Conservation (phyloP, 2,329 filamentous ascomycete species). For the Diaporthe amygdali region DNA sequence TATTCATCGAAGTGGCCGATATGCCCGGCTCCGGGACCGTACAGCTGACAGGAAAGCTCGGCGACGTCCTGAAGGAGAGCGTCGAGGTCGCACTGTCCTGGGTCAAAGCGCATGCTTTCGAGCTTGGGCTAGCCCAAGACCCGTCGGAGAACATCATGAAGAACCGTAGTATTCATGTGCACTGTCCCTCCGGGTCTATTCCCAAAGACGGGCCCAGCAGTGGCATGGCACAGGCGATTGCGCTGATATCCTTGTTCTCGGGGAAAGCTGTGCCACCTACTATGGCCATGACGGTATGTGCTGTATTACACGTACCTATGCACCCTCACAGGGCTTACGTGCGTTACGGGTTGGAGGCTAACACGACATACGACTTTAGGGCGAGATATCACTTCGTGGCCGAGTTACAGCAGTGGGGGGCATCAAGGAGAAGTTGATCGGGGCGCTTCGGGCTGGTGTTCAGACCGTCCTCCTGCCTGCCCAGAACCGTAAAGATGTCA, state of each 20-base stretch:
- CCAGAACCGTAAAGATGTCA: conserved; percentile 89
- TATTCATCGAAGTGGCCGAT: conserved; percentile 97
- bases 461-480: conserved; percentile 90
- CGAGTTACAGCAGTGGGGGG: conserved; percentile 93
- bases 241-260: conserved; percentile 87
- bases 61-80: conserved; percentile 95
- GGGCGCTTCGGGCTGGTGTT: conserved; percentile 88
- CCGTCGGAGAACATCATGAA: conserved; percentile 94
- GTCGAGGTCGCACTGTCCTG: conserved; percentile 95
- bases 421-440: conserved; percentile 98
- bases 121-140: conserved; percentile 82
- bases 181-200: conserved; percentile 93
- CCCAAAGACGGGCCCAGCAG: conserved; percentile 91
- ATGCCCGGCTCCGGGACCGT: conserved; percentile 94
- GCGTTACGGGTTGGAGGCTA: conserved; percentile 30
- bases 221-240: conserved; percentile 92
- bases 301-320: neutral
- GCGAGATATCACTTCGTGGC: conserved; percentile 80
- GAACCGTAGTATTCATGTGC: conserved; percentile 90
- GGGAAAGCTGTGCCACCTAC: conserved; percentile 86
- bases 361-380: conserved; percentile 46
- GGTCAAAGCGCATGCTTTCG: conserved; percentile 96
- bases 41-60: conserved; percentile 94
- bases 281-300: conserved; percentile 87
- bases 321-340: conserved; percentile 24